These are phyloP conservation scores for Phalaenopsis aphrodite DNA, from an alignment of 106 monocot genomes.

Conservation along the genomic window DNA sequence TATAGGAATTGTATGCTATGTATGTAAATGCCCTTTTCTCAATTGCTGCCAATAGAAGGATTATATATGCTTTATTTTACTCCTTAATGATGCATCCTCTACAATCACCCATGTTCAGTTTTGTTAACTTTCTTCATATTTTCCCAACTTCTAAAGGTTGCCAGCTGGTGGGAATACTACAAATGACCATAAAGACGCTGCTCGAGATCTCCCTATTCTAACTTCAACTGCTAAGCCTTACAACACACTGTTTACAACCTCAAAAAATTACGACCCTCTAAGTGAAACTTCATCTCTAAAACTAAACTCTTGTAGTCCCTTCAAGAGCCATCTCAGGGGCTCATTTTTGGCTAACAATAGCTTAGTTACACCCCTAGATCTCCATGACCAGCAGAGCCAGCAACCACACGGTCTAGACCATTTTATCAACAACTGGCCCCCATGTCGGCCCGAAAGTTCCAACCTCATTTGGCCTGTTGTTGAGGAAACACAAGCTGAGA, in stretches of 20 bases:
- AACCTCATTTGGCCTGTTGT: conserved; percentile 21
- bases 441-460: conserved; percentile 22
- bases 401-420: conserved; percentile 24
- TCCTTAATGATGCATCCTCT: no score
- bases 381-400: conserved; percentile 18
- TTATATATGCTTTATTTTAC: no score
- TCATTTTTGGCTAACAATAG: conserved; percentile 13
- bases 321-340: conserved; percentile 11
- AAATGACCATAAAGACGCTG: not conserved
- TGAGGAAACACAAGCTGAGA: conserved; percentile 24
- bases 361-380: conserved; percentile 11
- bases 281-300: conserved; percentile 10
- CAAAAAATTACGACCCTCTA: conserved; percentile 10
- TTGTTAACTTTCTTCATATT: not conserved
- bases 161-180: conserved; percentile 16
- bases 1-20: no score
- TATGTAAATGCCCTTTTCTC: no score
- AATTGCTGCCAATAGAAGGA: no score
- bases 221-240: conserved; percentile 12
- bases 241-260: conserved; percentile 7
- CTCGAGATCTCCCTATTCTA: conserved; percentile 6
- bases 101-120: no score
- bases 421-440: conserved; percentile 37
- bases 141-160: conserved; percentile 18
- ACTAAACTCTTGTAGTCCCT: conserved; percentile 13